Base-by-base conservation (phyloP, 1,284 basidiomycete species). In the Stereum hirsutum region DNA sequence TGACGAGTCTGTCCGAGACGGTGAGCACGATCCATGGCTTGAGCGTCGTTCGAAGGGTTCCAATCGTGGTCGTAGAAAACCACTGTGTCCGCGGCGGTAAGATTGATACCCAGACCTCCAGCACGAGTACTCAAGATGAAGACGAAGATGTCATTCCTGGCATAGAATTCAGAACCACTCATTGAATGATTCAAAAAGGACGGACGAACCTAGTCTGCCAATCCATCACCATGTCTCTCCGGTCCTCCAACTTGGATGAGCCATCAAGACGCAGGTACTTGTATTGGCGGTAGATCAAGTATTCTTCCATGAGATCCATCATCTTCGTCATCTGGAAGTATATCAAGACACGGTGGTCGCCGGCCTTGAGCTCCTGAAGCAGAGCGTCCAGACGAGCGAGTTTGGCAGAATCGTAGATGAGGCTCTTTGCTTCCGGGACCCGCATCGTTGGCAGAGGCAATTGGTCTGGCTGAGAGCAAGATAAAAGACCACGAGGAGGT, bases 271-370 rank as follows among this genome's bases (percentile, higher is more conserved):
- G 81, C 24, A 99, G 68, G 60, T 99, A 99, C 66, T 97, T 97
- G 75, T 96, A 95, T 63, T 98, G 95, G 6, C 95, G 81, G 67
- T 90, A 97, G 53, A 97, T 93, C 44, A 99, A 72, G 62, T 98
- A 99, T 61, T 99, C 96, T 62, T 99, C 96, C 81, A 99, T 95
- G 47, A 99, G 71, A 60, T 99, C 95, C 81, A 99, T 98, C 96
- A 99, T 99, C 51, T 86, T 80, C 20, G 96, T 99, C 96, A 99
- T 99, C 65, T 99, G 96, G 83, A 98, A 99, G 69, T 99, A 99
- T 41, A 99, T 77, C 52, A 99, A 68, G 19, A 97, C 93, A 39
- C 94, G 83, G 64, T 99, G 96, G 44, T 94, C 94, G 8, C 84
- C 88, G 26, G 81, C 75, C 67, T 98, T 99, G 49, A 99, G 79